These are phyloP conservation scores for peach (Prunus persica) DNA, from an alignment of 306 rosid genomes.

Conservation along the genomic window Prunus_persica_NCBIv2 NC_034015.1:11076001-11076500, in stretches of 20 bases:
- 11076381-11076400: too few species aligned
- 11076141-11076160: background rate
- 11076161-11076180: conserved; percentile 14
- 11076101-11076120: background rate
- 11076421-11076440: too few species aligned
- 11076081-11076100: conserved; percentile 25
- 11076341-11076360: too few species aligned
- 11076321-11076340: too few species aligned
- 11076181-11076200: conserved; percentile 8
- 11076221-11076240: conserved; percentile 20
- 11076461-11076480: too few species aligned
- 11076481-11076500: too few species aligned
- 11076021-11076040: background rate
- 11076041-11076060: background rate
- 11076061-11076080: background rate
- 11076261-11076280: too few species aligned
- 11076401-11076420: too few species aligned
- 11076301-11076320: accelerated
- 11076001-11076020: background rate
- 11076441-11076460: too few species aligned
- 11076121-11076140: background rate
- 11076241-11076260: background rate
- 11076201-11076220: conserved; percentile 32
- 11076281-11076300: too few species aligned
- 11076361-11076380: too few species aligned